phyloP scores from a whole-genome alignment of 1,284 basidiomycete species.

The Apiotrichum mycotoxinovorans region DNA sequence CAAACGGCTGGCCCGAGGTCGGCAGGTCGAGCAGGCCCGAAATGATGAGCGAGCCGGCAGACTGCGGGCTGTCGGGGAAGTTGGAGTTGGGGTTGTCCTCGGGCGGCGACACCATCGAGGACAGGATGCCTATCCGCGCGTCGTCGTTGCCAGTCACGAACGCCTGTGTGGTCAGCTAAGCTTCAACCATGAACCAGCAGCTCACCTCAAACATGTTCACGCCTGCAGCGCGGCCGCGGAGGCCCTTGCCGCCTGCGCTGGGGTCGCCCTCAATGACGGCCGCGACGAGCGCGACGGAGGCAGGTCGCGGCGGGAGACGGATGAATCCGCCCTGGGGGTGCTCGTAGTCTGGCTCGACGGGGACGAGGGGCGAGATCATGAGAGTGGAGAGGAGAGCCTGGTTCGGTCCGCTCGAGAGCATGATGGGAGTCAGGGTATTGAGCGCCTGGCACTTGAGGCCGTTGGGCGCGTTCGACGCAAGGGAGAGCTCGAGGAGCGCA shows the following conservation, averaged over 20 bases:
- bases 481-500: conserved; percentile 78
- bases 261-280: conserved; percentile 46
- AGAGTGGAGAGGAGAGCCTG: conserved; percentile 54
- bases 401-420: conserved; percentile 52
- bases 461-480: conserved; percentile 88
- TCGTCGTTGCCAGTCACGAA: conserved; percentile 50
- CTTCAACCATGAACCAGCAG: neutral
- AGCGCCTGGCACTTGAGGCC: conserved; percentile 78
- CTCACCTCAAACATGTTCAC: conserved; percentile 53
- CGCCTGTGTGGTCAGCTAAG: conserved; percentile 26
- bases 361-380: conserved; percentile 50
- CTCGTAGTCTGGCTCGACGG: conserved; percentile 48
- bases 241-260: conserved; percentile 34
- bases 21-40: conserved; percentile 53
- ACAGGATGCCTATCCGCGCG: conserved; percentile 48
- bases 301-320: conserved; percentile 46
- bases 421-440: conserved; percentile 67
- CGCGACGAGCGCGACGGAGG: conserved; percentile 49
- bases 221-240: conserved; percentile 50
- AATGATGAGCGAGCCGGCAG: conserved; percentile 54
- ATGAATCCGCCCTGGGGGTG: conserved; percentile 50
- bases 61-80: conserved; percentile 32
- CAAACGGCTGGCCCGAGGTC: conserved; percentile 40
- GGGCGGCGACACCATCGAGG: conserved; percentile 36
- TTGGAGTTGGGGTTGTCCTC: conserved; percentile 28